Conservation (phyloP, 805 yeast species). For the Barnettozyma sucrosica region DNA sequence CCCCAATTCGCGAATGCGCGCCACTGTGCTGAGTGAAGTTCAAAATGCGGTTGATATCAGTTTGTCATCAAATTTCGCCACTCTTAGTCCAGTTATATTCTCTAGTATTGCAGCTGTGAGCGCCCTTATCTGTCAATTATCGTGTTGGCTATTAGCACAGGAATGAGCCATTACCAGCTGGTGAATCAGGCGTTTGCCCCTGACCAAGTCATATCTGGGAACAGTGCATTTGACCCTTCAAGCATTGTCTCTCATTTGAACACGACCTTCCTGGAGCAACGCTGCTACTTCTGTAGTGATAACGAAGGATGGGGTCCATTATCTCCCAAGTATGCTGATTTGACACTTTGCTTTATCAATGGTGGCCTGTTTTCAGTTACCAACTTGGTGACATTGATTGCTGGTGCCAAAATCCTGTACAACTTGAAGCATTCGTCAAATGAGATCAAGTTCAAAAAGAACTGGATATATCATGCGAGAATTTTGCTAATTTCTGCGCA, state of each 20-base stretch:
- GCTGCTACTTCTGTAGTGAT: slow-evolving; percentile 21
- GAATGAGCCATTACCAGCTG: background rate
- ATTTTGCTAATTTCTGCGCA: slow-evolving; percentile 29
- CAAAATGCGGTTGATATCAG: background rate
- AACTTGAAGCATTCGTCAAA: slow-evolving; percentile 19
- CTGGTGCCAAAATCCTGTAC: slow-evolving; percentile 37
- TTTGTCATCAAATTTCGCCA: background rate
- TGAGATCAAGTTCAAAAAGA: slow-evolving; percentile 32
- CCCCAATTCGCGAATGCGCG: background rate
- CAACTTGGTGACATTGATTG: slow-evolving; percentile 37
- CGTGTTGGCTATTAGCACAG: background rate
- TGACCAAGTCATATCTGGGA: background rate
- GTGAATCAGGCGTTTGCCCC: slow-evolving; percentile 1
- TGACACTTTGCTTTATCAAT: slow-evolving; percentile 55
- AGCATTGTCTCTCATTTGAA: background rate
- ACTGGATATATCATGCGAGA: slow-evolving; percentile 33
- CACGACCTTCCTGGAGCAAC: background rate
- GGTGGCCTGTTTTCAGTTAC: slow-evolving; percentile 41
- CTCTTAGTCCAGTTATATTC: background rate
- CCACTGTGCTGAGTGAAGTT: background rate
- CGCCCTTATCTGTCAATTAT: background rate
- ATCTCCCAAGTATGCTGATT: slow-evolving; percentile 41
- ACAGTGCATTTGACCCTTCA: background rate
- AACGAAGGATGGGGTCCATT: slow-evolving; percentile 40
- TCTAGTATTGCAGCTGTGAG: background rate